phyloP scores from a whole-genome alignment of 805 yeast genomes.

The Barnettozyma botsteinii region DNA sequence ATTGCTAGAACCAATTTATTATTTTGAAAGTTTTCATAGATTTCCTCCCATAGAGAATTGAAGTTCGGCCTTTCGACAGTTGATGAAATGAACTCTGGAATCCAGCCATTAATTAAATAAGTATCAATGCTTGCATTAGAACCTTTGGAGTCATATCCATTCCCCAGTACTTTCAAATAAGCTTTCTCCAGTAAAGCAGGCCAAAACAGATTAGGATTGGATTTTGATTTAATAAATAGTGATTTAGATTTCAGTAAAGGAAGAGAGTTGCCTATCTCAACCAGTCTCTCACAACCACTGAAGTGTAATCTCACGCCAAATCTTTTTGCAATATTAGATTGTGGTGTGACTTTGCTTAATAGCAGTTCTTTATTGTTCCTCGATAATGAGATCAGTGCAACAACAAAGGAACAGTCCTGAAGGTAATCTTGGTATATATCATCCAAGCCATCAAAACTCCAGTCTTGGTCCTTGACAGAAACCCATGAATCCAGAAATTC shows the following conservation, averaged over 20 bases:
- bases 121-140: constrained; percentile 74
- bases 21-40: constrained; percentile 27
- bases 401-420: constrained; percentile 74
- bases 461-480: constrained; percentile 7
- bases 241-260: constrained; percentile 31
- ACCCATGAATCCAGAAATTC: constrained; percentile 10
- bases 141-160: constrained; percentile 60
- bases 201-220: constrained; percentile 34
- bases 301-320: constrained; percentile 39
- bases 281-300: constrained; percentile 48
- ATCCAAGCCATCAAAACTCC: constrained; percentile 20
- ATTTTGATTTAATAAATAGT: constrained; percentile 14
- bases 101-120: constrained; percentile 60
- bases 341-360: constrained; percentile 13
- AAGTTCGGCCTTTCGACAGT: constrained; percentile 30
- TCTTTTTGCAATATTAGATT: constrained; percentile 19
- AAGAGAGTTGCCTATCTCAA: constrained; percentile 40
- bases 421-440: constrained; percentile 43
- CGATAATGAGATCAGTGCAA: constrained; percentile 52
- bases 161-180: constrained; percentile 46
- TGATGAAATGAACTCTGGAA: constrained; percentile 50
- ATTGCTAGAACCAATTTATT: constrained; percentile 48
- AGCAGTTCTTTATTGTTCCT: constrained; percentile 17
- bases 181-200: constrained; percentile 80
- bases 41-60: constrained; percentile 29